phyloP scores from a whole-genome alignment of 2,329 filamentous ascomycete genomes.

The Beauveria caledonica region DNA sequence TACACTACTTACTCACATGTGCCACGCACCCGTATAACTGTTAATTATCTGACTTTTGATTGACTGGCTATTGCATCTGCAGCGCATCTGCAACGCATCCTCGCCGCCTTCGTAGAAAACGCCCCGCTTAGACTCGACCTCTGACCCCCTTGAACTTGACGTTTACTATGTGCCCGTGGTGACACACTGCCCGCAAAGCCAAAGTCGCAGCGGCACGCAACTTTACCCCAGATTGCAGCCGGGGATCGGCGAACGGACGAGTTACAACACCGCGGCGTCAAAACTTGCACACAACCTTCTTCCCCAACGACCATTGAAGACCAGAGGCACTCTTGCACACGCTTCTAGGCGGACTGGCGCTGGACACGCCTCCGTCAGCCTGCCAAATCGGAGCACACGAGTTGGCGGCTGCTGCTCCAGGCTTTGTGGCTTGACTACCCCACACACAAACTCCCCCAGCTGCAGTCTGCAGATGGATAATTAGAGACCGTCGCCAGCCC shows the following conservation, averaged over 20 bases:
- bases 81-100: too few species aligned
- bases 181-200: too few species aligned
- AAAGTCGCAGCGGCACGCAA: not conserved
- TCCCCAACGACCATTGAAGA: not conserved
- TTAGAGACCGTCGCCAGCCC: slow-evolving; percentile 3
- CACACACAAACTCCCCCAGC: slow-evolving; percentile 8
- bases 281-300: not conserved
- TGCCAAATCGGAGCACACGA: not conserved
- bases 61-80: too few species aligned
- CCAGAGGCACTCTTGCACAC: not conserved
- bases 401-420: not conserved
- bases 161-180: too few species aligned
- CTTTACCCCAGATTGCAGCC: slow-evolving; percentile 7
- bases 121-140: too few species aligned
- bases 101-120: not conserved
- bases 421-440: slow-evolving; percentile 9
- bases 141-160: too few species aligned
- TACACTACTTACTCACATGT: too few species aligned
- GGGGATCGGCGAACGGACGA: slow-evolving; percentile 5
- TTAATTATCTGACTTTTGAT: too few species aligned
- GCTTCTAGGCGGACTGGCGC: not conserved
- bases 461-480: not conserved
- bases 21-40: too few species aligned
- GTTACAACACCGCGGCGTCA: not conserved
- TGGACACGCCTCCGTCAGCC: slow-evolving; percentile 2